Evolutionary conservation across 2,329 filamentous ascomycete species (phyloP).

Genomic region (Leptographium galeiforme): DNA sequence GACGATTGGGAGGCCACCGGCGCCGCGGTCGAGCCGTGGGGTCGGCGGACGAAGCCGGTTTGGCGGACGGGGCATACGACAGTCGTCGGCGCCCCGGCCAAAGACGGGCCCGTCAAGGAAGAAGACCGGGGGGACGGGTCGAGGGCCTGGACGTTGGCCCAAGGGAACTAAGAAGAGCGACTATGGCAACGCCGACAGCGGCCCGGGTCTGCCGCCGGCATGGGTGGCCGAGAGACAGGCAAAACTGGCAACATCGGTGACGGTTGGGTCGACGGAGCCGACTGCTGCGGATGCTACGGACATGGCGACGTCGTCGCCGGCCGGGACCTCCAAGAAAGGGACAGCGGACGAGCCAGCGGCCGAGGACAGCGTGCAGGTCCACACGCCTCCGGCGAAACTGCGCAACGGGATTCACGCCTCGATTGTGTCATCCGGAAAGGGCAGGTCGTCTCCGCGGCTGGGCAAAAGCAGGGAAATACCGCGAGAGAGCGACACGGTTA

Average conservation of each 20-base stretch:
- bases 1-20: slow-evolving; percentile 25
- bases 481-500: slow-evolving; percentile 13
- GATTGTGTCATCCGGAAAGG: slow-evolving; percentile 9
- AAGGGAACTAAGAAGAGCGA: slow-evolving; percentile 57
- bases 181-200: slow-evolving; percentile 53
- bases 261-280: too few species aligned
- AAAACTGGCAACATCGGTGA: not conserved
- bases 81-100: slow-evolving; percentile 21
- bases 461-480: slow-evolving; percentile 7
- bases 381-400: slow-evolving; percentile 18
- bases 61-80: slow-evolving; percentile 20
- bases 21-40: slow-evolving; percentile 20
- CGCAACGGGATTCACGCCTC: slow-evolving; percentile 8
- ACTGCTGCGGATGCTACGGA: not conserved
- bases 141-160: slow-evolving; percentile 52
- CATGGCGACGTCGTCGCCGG: not conserved
- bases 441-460: slow-evolving; percentile 14
- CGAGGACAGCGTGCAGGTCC: slow-evolving; percentile 24
- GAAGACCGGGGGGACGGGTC: slow-evolving; percentile 48
- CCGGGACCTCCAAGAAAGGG: slow-evolving; percentile 3
- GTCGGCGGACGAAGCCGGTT: slow-evolving; percentile 26
- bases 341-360: slow-evolving; percentile 11
- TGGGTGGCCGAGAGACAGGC: slow-evolving; percentile 27
- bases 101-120: slow-evolving; percentile 26
- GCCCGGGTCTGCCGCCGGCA: slow-evolving; percentile 47